Conservation (phyloP, 2,329 filamentous ascomycete species). For the Rachicladosporium sp. region DNA sequence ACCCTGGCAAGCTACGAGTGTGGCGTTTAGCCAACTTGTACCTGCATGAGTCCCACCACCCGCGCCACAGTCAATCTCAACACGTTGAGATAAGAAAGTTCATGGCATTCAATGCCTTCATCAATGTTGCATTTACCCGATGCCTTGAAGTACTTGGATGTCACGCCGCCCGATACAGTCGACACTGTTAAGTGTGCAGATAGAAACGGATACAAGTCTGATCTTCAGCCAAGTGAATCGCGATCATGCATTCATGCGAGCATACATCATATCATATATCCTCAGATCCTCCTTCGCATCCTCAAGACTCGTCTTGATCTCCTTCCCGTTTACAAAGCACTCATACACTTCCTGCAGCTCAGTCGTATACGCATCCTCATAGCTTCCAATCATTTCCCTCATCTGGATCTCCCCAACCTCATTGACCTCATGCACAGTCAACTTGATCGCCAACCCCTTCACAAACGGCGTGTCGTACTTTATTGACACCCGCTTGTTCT, state of each 20-base stretch:
- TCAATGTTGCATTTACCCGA: too few species aligned
- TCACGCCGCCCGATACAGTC: too few species aligned
- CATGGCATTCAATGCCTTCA: too few species aligned
- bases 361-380: constrained; percentile 34
- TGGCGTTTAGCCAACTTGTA: too few species aligned
- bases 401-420: constrained; percentile 21
- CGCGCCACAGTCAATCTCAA: too few species aligned
- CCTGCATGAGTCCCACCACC: too few species aligned
- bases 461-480: constrained; percentile 47
- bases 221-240: too few species aligned
- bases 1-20: too few species aligned
- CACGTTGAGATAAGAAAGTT: too few species aligned
- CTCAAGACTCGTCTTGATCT: constrained; percentile 28
- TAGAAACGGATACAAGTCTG: too few species aligned
- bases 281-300: constrained; percentile 33
- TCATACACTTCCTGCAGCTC: constrained; percentile 31
- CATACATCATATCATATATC: constrained; percentile 21
- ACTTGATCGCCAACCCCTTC: constrained; percentile 41
- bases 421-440: constrained; percentile 35
- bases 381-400: constrained; percentile 30
- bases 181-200: too few species aligned
- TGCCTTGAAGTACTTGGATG: too few species aligned
- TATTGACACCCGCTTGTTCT: constrained; percentile 42
- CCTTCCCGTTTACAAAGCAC: constrained; percentile 26
- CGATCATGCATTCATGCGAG: constrained; percentile 2